Base-by-base conservation (phyloP, 2,329 filamentous ascomycete genomes). In the Claviceps paspali region DNA sequence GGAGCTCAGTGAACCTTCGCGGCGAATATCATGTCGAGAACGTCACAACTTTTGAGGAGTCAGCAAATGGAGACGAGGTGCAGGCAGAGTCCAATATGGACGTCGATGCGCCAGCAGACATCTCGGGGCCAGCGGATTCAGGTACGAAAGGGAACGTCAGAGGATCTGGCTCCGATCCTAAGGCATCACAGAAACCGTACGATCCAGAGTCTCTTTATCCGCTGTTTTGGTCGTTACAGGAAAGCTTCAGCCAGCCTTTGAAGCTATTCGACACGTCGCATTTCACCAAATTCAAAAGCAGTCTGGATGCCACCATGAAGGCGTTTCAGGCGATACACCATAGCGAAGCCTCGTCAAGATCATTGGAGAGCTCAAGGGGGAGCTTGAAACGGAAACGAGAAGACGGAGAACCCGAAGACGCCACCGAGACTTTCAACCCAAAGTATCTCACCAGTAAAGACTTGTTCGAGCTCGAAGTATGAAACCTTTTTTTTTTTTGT, bases 361-460 rank as follows among this genome's bases (percentile, higher is more conserved):
- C 66, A 6, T 53, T 63, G 2, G 76, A 79, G 29, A 82, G 85
- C 36, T 63, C 65, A 33, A 77, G 75, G 44, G 72, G 70, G 44
- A 74, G 73, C 22, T 51, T 67, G 37, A 93, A 87, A 59, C 74
- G 84, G 39, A 92, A 87, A 55, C 66, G 71, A 30, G 67, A 70
- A 9, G 46, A 45, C 14, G 68, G 67, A 29, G 60, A 61, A 21
- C 68, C 74, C 36, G 72, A 73, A 6, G 70, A 74, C 38, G 44
- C 45, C 12, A 45, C 49, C 1, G 57, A 55, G 37, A 47, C 53
- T 18, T 96, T 94, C 61, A 98, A 98, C 50, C 88, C 92, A 1
- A 98, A 96, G 54, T 99, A 98, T 54, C 70, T 99, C 14, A 99
- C 91, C n/a, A 96, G 87, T 56, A 74, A 82, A 45, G 92, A 98